phyloP scores from a whole-genome alignment of 2,329 filamentous ascomycete species.

The Aspergillus sp. region DNA sequence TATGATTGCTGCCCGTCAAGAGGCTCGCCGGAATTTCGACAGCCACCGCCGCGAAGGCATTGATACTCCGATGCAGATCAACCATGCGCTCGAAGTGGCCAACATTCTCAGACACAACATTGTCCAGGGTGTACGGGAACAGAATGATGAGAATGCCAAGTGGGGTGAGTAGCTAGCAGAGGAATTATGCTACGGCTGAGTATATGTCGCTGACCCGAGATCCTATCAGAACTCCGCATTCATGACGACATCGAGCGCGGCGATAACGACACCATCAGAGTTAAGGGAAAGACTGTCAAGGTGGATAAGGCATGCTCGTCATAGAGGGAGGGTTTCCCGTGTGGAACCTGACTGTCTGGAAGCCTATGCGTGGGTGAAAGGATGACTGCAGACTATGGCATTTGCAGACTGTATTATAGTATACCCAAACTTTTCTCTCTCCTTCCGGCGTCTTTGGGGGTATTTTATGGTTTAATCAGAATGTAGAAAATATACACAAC shows the following conservation, averaged over 20 bases:
- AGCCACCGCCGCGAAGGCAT: slow-evolving; percentile 63
- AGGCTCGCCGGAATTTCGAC: slow-evolving; percentile 75
- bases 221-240: slow-evolving; percentile 71
- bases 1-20: slow-evolving; percentile 68
- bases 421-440: slow-evolving; percentile 39
- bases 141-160: slow-evolving; percentile 34
- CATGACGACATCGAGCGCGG: slow-evolving; percentile 89
- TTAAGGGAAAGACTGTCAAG: slow-evolving; percentile 46
- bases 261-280: slow-evolving; percentile 88
- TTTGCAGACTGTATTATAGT: slow-evolving; percentile 38
- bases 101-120: slow-evolving; percentile 78
- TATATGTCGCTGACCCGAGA: slow-evolving; percentile 7
- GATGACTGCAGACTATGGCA: slow-evolving; percentile 17
- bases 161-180: slow-evolving; percentile 33
- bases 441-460: slow-evolving; percentile 34
- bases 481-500: slow-evolving; percentile 32
- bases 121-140: slow-evolving; percentile 70
- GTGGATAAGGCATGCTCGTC: slow-evolving; percentile 46
- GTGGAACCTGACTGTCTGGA: background rate
- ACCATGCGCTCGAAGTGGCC: slow-evolving; percentile 81
- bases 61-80: slow-evolving; percentile 64
- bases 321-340: slow-evolving; percentile 9
- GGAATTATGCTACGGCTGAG: background rate
- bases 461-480: slow-evolving; percentile 30
- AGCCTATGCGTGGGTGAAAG: slow-evolving; percentile 2